Conservation (phyloP, 2,329 filamentous ascomycete genomes). For the Calonectria pauciramosa region DNA sequence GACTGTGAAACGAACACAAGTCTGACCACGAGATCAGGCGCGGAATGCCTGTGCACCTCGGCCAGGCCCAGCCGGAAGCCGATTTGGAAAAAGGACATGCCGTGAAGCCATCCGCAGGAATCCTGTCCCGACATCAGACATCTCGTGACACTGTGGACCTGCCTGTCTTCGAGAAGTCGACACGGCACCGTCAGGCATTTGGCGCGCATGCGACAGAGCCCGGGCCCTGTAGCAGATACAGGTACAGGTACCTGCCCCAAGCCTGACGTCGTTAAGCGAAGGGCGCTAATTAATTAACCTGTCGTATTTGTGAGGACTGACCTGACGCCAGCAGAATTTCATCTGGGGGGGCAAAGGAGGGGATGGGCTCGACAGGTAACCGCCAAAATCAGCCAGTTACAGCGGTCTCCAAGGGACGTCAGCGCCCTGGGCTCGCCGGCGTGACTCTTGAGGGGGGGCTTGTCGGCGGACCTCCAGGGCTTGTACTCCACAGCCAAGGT, state of each 20-base stretch:
- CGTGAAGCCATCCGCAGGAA: constrained; percentile 7
- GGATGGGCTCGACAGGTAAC: background rate
- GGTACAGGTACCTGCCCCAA: background rate
- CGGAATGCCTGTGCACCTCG: background rate
- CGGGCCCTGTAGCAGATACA: constrained; percentile 14
- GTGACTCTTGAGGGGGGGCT: constrained; percentile 17
- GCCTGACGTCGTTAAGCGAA: constrained; percentile 6
- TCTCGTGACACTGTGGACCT: constrained; percentile 23
- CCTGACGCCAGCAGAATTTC: background rate
- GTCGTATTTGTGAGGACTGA: constrained; percentile 7
- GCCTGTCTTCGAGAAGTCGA: constrained; percentile 35
- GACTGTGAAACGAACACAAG: constrained; percentile 8
- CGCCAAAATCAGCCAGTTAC: background rate
- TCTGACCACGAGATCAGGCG: background rate
- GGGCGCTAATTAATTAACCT: background rate
- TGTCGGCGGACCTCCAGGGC: constrained; percentile 17
- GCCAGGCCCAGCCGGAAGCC: background rate
- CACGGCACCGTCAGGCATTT: constrained; percentile 17
- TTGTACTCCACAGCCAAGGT: constrained; percentile 12
- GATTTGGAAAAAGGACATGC: background rate
- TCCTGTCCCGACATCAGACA: background rate
- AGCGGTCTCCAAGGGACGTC: constrained; percentile 17
- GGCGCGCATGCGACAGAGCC: constrained; percentile 5
- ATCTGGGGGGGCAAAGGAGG: background rate
- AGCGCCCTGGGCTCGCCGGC: constrained; percentile 11